Base-by-base conservation (phyloP, 495 filamentous ascomycete genomes). In the Talaromyces proteolyticus region DNA sequence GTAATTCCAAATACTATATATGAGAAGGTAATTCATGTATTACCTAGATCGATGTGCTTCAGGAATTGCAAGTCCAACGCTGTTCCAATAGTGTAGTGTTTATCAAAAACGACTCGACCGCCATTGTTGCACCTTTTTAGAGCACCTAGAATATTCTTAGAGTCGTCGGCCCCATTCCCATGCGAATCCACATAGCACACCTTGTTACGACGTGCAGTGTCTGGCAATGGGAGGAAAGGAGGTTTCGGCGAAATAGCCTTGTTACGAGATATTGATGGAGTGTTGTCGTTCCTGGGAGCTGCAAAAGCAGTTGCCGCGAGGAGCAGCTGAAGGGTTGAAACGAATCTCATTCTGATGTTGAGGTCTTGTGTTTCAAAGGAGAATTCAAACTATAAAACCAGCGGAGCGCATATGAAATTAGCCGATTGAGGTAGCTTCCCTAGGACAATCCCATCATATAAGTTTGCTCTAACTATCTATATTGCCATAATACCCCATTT, bases 51-150 rank as follows among this genome's bases (percentile, higher is more conserved):
- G 42, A 88, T 68, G 56, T 84, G 72, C 40, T 78, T 72, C 41
- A 87, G 62, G 54, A 80, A 84, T 0, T 76, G 84, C 66, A 85
- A 60, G 54, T 87, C 80, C 52, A 87, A 58, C 5, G 84, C 84
- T 5, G 76, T 86, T 3, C 80, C 80, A 52, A 87, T 77, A 20
- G 70, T 75, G 55, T 86, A 88, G 4, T 69, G 64, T 50, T 62
- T 69, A 18, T 74, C 69, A 54, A 87, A 87, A 7, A 87, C 72
- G 4, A 84, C 79, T 49, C 77, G 79, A 3, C 82, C 85, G 16
- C 83, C 85, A 59, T 83, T 67, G 58, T 88, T 87, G 63, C 84
- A 88, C 20, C 73, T 54, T 34, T 81, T 68, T 39, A 86, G 58
- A 3, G 84, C 81, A 0, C 68, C 57, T 3, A 87, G 63, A 44